These are phyloP conservation scores for Elsinoe fawcettii DNA, from an alignment of 2,329 filamentous ascomycete species.

Conservation along the genomic window DNA sequence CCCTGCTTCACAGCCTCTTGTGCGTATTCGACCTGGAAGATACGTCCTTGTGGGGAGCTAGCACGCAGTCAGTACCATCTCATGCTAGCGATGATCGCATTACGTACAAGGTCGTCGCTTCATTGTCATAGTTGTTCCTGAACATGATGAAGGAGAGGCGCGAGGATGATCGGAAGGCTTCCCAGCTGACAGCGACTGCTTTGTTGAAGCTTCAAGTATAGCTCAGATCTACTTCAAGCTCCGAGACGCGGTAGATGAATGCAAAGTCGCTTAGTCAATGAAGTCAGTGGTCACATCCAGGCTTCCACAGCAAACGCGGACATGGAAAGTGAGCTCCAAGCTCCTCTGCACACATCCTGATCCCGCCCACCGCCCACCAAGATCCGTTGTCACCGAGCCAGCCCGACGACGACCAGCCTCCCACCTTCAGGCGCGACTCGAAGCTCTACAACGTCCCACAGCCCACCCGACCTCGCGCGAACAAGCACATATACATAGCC, in stretches of 20 bases:
- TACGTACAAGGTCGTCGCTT: constrained; percentile 95
- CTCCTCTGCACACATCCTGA: neutral
- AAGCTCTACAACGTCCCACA: neutral
- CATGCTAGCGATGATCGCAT: constrained; percentile 12
- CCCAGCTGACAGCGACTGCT: constrained; percentile 14
- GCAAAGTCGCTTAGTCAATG: neutral
- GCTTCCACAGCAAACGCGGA: constrained; percentile 16
- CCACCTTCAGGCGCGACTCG: constrained; percentile 9
- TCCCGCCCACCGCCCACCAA: neutral
- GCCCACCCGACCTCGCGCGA: neutral
- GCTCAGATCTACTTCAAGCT: neutral
- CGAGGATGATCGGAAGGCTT: constrained; percentile 2
- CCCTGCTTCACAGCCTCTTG: constrained; percentile 98
- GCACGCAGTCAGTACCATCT: constrained; percentile 12
- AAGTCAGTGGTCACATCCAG: constrained; percentile 1
- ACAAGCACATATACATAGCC: neutral
- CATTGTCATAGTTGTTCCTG: constrained; percentile 99
- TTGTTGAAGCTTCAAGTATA: neutral
- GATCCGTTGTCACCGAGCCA: neutral
- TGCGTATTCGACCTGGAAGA: constrained; percentile 99
- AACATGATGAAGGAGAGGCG: constrained; percentile 62
- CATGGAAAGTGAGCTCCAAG: constrained; percentile 8
- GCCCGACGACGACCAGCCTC: constrained; percentile 11
- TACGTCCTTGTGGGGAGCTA: constrained; percentile 96
- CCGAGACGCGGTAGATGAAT: constrained; percentile 1